Percentiles rank a stretch among this genome's conserved stretches.
phyloP scores from a whole-genome alignment of 2,329 filamentous ascomycete genomes.

The Cercospora zeina region DNA sequence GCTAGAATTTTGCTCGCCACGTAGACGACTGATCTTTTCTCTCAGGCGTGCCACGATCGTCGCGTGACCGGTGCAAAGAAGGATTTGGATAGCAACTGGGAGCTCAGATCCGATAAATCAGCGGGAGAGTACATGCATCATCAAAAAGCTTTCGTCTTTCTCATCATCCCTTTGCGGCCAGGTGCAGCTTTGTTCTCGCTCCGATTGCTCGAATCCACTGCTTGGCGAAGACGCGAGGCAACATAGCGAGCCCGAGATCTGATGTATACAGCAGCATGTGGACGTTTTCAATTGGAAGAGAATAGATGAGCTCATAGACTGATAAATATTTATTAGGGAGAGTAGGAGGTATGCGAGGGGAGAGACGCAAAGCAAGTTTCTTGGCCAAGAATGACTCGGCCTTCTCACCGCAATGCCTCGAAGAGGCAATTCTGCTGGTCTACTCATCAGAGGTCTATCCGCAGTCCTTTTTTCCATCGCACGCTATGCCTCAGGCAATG shows the following conservation, averaged over 20 bases:
- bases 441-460: no score
- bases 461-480: not conserved
- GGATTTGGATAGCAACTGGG: not conserved
- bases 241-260: not conserved
- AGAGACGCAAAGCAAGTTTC: not conserved
- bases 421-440: conserved; percentile 3
- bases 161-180: not conserved
- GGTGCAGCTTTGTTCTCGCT: conserved; percentile 5
- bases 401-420: conserved; percentile 2
- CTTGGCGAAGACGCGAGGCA: not conserved
- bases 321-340: not conserved
- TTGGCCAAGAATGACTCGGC: not conserved
- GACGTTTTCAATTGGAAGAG: no score
- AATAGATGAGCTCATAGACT: not conserved
- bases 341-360: not conserved
- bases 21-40: not conserved
- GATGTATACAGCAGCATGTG: not conserved
- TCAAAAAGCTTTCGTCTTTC: conserved; percentile 8
- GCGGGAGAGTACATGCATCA: not conserved
- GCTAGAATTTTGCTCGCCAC: not conserved
- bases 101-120: not conserved
- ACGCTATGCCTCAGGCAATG: not conserved
- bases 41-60: not conserved
- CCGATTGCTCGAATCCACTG: not conserved
- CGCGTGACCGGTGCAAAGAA: not conserved